Percentiles rank a stretch among this genome's conserved stretches.
Conservation (phyloP, 2,329 filamentous ascomycete species). For the Aspergillus fischeri region DNA sequence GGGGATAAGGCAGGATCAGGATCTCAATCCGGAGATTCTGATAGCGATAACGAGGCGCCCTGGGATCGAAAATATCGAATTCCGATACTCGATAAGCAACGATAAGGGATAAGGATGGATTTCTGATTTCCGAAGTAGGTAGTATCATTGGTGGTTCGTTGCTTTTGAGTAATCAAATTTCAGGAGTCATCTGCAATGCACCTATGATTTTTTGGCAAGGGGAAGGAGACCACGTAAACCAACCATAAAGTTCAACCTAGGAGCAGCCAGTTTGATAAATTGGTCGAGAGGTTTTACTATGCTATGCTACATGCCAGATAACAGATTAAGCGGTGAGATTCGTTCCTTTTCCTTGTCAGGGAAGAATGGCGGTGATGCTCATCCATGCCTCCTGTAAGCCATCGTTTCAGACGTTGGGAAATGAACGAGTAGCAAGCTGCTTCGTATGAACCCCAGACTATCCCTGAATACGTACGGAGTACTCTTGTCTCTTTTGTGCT, state of each 20-base stretch:
- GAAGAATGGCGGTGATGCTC: conserved; percentile 17
- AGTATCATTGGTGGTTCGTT: too few species aligned
- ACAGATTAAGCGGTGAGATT: conserved; percentile 12
- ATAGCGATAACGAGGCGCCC: conserved; percentile 1
- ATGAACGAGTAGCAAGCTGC: conserved; percentile 9
- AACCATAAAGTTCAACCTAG: neutral
- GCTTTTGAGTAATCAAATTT: neutral
- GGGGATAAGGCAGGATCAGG: conserved; percentile 20
- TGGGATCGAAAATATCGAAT: neutral
- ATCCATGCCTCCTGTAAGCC: conserved; percentile 6
- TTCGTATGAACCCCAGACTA: neutral
- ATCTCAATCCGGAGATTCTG: conserved; percentile 12
- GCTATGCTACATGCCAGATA: neutral
- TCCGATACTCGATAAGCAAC: conserved; percentile 1
- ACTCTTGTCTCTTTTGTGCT: conserved; percentile 1
- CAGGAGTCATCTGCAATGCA: neutral
- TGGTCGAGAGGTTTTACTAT: neutral
- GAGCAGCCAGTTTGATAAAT: neutral
- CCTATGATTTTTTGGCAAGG: neutral
- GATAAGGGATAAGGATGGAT: conserved; percentile 17
- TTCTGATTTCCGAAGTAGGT: neutral
- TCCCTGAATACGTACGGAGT: conserved; percentile 1
- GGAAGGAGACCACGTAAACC: neutral
- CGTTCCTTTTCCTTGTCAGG: conserved; percentile 2
- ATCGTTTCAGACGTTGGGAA: conserved; percentile 16